Conservation (phyloP, 345 rosid species). For the Psidium friedrichsthalianum region DNA sequence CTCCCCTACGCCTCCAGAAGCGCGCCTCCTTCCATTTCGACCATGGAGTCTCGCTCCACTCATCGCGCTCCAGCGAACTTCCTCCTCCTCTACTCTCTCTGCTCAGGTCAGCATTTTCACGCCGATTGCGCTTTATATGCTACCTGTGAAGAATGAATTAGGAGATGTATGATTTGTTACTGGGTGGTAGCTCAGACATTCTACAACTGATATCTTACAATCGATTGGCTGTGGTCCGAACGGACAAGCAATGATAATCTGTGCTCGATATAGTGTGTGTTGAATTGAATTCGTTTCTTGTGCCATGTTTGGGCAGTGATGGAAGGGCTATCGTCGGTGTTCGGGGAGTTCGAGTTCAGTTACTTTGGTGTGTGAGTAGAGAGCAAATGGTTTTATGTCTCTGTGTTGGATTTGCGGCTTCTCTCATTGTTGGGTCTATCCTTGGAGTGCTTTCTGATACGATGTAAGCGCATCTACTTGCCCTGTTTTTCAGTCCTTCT, state of each 20-base stretch:
- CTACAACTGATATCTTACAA: background rate
- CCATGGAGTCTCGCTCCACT: constrained; percentile 28
- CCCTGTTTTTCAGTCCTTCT: background rate
- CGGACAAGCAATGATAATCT: background rate
- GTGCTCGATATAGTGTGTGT: background rate
- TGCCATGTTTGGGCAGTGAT: constrained; percentile 22
- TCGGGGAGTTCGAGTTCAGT: constrained; percentile 65
- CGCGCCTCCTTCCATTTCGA: constrained; percentile 31
- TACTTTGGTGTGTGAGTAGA: constrained; percentile 24
- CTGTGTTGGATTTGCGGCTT: constrained; percentile 43
- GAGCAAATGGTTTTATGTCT: constrained; percentile 44
- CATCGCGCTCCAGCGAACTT: constrained; percentile 56
- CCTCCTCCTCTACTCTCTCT: constrained; percentile 54
- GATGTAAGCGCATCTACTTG: constrained; percentile 31
- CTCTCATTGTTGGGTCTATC: constrained; percentile 48
- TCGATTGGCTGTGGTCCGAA: background rate
- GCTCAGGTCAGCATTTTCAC: constrained; percentile 41
- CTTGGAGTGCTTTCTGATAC: constrained; percentile 66
- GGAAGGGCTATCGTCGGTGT: constrained; percentile 76
- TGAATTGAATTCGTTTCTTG: background rate
- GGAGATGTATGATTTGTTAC: background rate
- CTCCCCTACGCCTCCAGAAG: constrained; percentile 28
- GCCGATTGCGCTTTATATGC: background rate
- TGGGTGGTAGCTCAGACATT: background rate
- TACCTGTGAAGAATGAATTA: background rate